These are phyloP conservation scores for Carex kokanica DNA, from an alignment of 176 grass and related monocot species.

Conservation along the genomic window DNA sequence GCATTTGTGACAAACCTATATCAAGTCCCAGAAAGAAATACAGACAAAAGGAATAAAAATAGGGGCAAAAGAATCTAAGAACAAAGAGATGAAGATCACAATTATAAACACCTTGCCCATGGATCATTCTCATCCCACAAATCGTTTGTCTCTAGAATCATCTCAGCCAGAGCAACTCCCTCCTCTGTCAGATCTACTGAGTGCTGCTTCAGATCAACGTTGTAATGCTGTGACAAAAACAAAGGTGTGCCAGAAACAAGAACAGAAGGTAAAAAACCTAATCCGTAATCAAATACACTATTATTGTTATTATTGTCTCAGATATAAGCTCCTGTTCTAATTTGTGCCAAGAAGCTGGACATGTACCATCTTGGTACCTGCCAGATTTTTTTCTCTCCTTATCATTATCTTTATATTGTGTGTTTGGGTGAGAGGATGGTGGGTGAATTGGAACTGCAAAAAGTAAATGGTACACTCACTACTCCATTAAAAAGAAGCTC, in stretches of 20 bases:
- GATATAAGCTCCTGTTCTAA: not conserved
- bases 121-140: conserved; percentile 95
- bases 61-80: not conserved
- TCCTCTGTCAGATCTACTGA: conserved; percentile 90
- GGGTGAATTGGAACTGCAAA: not conserved
- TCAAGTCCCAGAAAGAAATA: conserved; percentile 17
- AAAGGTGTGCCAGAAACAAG: not conserved
- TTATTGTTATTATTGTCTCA: not conserved
- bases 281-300: conserved; percentile 16
- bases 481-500: conserved; percentile 71
- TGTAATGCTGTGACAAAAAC: conserved; percentile 75
- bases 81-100: not conserved
- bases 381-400: not conserved
- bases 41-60: conserved; percentile 8
- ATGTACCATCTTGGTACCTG: not conserved
- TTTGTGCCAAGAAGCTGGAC: not conserved
- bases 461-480: conserved; percentile 56
- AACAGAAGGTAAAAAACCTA: not conserved
- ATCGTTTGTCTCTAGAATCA: conserved; percentile 78
- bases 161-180: conserved; percentile 79
- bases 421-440: not conserved
- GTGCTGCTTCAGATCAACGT: conserved; percentile 76
- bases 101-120: conserved; percentile 72
- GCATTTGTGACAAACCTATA: conserved; percentile 91
- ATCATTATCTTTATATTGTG: not conserved